Percentiles rank a stretch among this genome's conserved stretches.
Conservation (phyloP, 257 asterid genomes). For the Solanum ossicruentum region DNA sequence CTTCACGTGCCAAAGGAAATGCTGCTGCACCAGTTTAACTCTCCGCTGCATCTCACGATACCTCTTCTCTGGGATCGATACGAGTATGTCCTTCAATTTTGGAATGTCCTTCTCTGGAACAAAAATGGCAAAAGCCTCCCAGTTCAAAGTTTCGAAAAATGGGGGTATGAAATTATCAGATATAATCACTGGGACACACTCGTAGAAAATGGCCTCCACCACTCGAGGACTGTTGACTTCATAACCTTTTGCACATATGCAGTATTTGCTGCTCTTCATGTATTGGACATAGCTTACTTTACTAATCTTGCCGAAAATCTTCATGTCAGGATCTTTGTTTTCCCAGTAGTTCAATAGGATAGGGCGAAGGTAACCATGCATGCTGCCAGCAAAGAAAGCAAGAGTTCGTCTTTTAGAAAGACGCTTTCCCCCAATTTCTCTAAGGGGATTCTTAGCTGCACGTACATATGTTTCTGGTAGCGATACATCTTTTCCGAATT, state of each 20-base stretch:
- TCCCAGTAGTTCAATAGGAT: slow-evolving; percentile 55
- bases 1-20: slow-evolving; percentile 81
- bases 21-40: slow-evolving; percentile 70
- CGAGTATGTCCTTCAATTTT: slow-evolving; percentile 51
- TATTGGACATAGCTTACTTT: slow-evolving; percentile 45
- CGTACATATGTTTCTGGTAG: slow-evolving; percentile 67
- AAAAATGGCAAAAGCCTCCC: slow-evolving; percentile 84
- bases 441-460: slow-evolving; percentile 41
- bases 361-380: slow-evolving; percentile 95
- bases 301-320: slow-evolving; percentile 49
- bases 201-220: slow-evolving; percentile 90
- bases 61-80: slow-evolving; percentile 41
- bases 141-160: slow-evolving; percentile 60
- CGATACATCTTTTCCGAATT: slow-evolving; percentile 69
- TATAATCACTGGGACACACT: slow-evolving; percentile 93
- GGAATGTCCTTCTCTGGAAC: slow-evolving; percentile 76
- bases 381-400: slow-evolving; percentile 87
- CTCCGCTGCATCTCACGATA: slow-evolving; percentile 56
- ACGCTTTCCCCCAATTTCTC: slow-evolving; percentile 67
- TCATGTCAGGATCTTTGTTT: slow-evolving; percentile 76
- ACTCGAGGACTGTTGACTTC: slow-evolving; percentile 93
- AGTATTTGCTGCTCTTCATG: slow-evolving; percentile 93
- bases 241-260: slow-evolving; percentile 76
- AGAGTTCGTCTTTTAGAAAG: slow-evolving; percentile 49
- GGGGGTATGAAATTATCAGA: slow-evolving; percentile 86